Evolutionary conservation across 2,329 filamentous ascomycete genomes (phyloP).

Genomic region (Ophiostoma piceae): DNA sequence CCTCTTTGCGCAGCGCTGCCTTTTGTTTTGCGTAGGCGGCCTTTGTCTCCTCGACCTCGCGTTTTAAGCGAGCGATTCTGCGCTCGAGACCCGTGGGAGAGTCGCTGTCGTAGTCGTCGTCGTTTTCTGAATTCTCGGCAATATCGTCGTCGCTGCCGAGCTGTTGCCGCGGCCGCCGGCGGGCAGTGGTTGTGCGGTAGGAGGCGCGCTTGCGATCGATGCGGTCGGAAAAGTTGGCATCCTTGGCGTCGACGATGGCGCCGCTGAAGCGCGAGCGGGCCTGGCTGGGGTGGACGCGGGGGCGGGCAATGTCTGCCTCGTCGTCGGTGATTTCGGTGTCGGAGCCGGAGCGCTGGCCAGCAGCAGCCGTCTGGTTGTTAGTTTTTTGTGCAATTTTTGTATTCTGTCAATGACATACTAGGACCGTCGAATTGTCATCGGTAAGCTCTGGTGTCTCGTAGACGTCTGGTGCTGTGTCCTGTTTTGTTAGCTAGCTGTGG

Average conservation of each 20-base stretch:
- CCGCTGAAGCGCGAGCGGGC: constrained; percentile 77
- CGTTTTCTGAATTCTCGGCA: constrained; percentile 14
- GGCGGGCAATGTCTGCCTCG: constrained; percentile 68
- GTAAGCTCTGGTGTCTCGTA: constrained; percentile 94
- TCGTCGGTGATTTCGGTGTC: constrained; percentile 53
- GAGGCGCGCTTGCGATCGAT: constrained; percentile 76
- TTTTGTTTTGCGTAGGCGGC: constrained; percentile 29
- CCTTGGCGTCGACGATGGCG: constrained; percentile 66
- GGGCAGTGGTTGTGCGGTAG: constrained; percentile 60
- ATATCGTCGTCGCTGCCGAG: constrained; percentile 58
- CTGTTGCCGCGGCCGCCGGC: constrained; percentile 49
- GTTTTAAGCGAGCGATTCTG: constrained; percentile 74
- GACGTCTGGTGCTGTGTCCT: constrained; percentile 90
- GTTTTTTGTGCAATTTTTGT: background rate
- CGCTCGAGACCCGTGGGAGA: constrained; percentile 48
- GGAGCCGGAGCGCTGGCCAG: constrained; percentile 55
- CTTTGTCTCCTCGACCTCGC: constrained; percentile 72
- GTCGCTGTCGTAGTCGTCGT: constrained; percentile 31
- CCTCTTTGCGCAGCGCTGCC: constrained; percentile 32
- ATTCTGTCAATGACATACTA: constrained; percentile 47
- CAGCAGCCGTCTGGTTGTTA: constrained; percentile 46
- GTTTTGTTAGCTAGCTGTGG: constrained; percentile 1
- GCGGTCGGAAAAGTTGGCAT: constrained; percentile 85
- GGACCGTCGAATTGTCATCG: constrained; percentile 81
- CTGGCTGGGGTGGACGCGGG: constrained; percentile 68